Evolutionary conservation across 2,329 filamentous ascomycete genomes (phyloP), one percentile per base, ranked within the genome.

Genomic region (Ceratocystis lukuohia): DNA sequence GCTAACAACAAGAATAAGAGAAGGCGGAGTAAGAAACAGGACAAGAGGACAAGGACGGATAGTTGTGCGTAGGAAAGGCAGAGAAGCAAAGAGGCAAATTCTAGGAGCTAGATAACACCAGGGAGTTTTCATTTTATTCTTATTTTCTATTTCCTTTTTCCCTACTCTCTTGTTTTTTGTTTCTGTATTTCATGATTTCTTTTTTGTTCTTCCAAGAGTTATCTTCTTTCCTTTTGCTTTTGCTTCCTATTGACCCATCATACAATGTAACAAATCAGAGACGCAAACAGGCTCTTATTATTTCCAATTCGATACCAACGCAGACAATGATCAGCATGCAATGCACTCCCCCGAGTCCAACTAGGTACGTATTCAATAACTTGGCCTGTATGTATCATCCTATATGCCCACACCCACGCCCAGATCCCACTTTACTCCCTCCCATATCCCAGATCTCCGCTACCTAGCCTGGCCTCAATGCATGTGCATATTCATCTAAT

Each of bases 301-400:
- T 17, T 30, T 8, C 15, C 53, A 33, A 59, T 7, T 33, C 25
- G 5, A 17, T 30, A 59, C 53, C 12, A 17, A 30, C 28, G 53
- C 53, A 33, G 25, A 33, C 53, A 59, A 33, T 59, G 53, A 59
- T 59, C 53, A 33, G 33, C 53, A 59, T 59, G 53, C 53, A 59
- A 25, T n/a, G n/a, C 53, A 30, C 25, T 15, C 25, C 28, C 53
- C 33, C 53, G 53, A 59, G 53, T 59, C 28, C n/a, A n/a, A n/a
- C n/a, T 59, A n/a, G 12, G 28, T 17, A 33, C 53, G 20, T 33
- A 17, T 59, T 17, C 17, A n/a, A 50, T 50, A 50, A 20, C 46
- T 50, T n/a, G 17, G 46, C 20, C 17, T 50, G 46, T 50, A 50
- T 22, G 22, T 50, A 22, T n/a, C 22, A 50, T 22, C 46, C 53